Evolutionary conservation across 176 grass and related monocot species (phyloP), one percentile per base, ranked within the genome.

Genomic region (Elaeis guineensis): DNA sequence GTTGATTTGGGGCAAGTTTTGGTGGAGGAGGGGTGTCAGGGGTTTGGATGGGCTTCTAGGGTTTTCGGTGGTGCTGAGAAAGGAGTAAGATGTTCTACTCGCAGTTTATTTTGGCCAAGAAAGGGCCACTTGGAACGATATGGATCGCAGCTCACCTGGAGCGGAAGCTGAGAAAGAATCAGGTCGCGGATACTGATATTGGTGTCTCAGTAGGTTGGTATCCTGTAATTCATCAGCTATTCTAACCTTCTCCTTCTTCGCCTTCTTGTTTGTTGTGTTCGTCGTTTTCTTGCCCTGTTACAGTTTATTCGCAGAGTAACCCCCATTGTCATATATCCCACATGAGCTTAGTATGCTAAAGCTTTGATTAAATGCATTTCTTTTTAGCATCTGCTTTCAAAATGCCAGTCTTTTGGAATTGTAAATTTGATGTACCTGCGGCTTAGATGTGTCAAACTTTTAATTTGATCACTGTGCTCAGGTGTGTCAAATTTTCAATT

Each of bases 91-190:
- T 99, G 94, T 99, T 99, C 77, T 99, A 99, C 66, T 99, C 94
- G 14, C 94, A 99, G 94, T 99, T 99, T 84, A 99, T 99, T 55
- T 83, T 99, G 87, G 94, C 94, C 71, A 99, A 99, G 78, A 99
- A 99, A 60, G 94, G 94, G 6, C 94, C 94, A 1, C 94, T 99
- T 18, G 94, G 94, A 51, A 99, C 94, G 12, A 99, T 99, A 85
- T 99, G 94, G 94, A 99, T 99, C 54, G 94, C 94, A 3, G 94
- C 94, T 16, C 94, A 99, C 79, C 79, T 99, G 70, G 94, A 99
- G 84, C 77, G 94, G 50, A 99, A 99, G 70, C 75, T 99, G 57
- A 81, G 94, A 49, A 99, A 86, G 77, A 99, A 99, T 71, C 94
- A 99, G 66, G 94, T 99, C 51, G 89, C 94, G 5, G 94, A 99